A percentile compares a stretch with the other conserved stretches of the same genome.
phyloP scores from a whole-genome alignment of 1,284 basidiomycete species.

The Ganoderma boninense region DNA sequence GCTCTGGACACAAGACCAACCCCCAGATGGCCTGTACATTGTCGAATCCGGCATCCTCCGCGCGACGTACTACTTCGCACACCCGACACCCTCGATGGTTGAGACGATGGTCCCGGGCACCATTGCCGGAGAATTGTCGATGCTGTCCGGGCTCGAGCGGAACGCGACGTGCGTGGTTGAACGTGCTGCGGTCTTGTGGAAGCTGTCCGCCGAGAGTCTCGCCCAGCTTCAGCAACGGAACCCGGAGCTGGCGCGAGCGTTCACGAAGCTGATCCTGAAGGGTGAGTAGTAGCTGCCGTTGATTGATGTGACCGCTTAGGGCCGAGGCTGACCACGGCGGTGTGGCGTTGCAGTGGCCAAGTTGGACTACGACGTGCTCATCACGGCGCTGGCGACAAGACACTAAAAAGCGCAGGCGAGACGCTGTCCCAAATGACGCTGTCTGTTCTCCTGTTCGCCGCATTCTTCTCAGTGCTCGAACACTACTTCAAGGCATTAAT shows the following conservation, averaged over 20 bases:
- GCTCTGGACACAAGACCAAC: constrained; percentile 82
- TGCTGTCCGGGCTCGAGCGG: constrained; percentile 76
- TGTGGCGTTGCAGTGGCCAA: constrained; percentile 65
- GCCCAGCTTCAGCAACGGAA: constrained; percentile 69
- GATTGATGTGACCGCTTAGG: background rate
- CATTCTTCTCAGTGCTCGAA: background rate
- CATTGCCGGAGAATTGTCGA: constrained; percentile 88
- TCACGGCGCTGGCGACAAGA: constrained; percentile 76
- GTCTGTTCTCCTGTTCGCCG: too few species aligned
- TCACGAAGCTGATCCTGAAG: constrained; percentile 82
- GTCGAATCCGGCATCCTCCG: constrained; percentile 86
- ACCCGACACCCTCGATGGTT: constrained; percentile 71
- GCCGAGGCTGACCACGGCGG: constrained; percentile 7
- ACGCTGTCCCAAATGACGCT: too few species aligned
- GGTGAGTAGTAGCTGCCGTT: constrained; percentile 58
- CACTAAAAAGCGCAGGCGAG: constrained; percentile 45
- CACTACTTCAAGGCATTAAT: background rate
- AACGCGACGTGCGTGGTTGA: constrained; percentile 92
- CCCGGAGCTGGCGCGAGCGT: constrained; percentile 70
- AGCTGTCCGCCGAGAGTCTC: constrained; percentile 67
- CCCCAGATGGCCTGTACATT: constrained; percentile 85
- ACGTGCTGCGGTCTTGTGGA: constrained; percentile 82
- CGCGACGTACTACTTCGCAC: constrained; percentile 81
- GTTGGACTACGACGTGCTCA: constrained; percentile 79
- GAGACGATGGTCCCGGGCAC: constrained; percentile 95